Conservation (phyloP, 2,329 filamentous ascomycete species). For the Didymellaceae sp. region DNA sequence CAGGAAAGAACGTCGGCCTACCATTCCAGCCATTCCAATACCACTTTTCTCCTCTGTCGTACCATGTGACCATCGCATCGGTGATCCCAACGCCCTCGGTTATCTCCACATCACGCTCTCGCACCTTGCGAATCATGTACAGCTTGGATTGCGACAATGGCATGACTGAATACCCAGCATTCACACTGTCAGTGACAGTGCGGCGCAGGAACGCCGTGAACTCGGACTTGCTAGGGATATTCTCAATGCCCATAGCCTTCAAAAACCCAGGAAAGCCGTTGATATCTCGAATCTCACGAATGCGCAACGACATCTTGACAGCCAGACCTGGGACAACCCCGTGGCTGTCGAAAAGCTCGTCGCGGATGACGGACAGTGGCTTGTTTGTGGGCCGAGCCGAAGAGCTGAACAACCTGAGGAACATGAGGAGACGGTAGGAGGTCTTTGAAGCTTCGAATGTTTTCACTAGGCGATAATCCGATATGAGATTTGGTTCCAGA, state of each 20-base stretch:
- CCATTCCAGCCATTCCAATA: conserved; percentile 20
- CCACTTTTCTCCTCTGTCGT: conserved; percentile 22
- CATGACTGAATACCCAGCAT: conserved; percentile 32
- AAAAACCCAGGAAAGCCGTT: conserved; percentile 54
- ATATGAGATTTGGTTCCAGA: conserved; percentile 52
- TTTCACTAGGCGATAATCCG: conserved; percentile 55
- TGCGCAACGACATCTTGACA: conserved; percentile 50
- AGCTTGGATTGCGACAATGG: conserved; percentile 33
- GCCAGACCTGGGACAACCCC: conserved; percentile 54
- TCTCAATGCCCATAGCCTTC: conserved; percentile 51
- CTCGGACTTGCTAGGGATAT: conserved; percentile 23
- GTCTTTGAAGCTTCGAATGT: conserved; percentile 57
- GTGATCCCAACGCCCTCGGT: conserved; percentile 21
- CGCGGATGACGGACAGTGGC: conserved; percentile 49
- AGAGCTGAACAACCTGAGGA: conserved; percentile 58
- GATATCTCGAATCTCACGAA: conserved; percentile 54
- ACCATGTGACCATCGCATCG: conserved; percentile 21
- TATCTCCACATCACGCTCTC: conserved; percentile 28
- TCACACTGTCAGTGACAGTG: conserved; percentile 32
- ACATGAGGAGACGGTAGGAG: conserved; percentile 61
- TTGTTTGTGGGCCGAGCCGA: conserved; percentile 51
- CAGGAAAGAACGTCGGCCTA: conserved; percentile 29
- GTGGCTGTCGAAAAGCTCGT: conserved; percentile 56
- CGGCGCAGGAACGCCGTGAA: conserved; percentile 34
- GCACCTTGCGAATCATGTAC: conserved; percentile 29